Evolutionary conservation across 148 eudicot species (phyloP).

Genomic region (Bassia scoparia): DNA sequence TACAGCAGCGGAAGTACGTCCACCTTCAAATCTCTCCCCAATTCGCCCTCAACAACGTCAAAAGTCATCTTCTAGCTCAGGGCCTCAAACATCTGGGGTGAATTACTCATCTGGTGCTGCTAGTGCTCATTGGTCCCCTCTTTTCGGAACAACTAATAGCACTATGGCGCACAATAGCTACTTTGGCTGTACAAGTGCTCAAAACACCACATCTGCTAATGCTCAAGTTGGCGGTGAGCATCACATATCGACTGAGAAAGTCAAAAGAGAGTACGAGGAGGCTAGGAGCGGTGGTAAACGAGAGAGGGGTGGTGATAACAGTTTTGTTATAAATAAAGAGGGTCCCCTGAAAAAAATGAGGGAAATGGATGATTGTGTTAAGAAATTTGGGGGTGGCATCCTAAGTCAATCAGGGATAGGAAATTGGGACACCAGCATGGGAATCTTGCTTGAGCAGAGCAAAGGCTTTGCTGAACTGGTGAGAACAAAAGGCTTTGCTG

Average conservation of each 20-base stretch:
- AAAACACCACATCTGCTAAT: slow-evolving; percentile 28
- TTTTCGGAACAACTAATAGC: slow-evolving; percentile 25
- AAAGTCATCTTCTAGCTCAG: slow-evolving; percentile 25
- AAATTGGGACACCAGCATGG: slow-evolving; percentile 28
- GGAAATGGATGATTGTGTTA: slow-evolving; percentile 25
- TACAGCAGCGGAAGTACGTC: slow-evolving; percentile 53
- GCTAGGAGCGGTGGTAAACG: slow-evolving; percentile 11
- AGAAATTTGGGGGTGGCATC: slow-evolving; percentile 22
- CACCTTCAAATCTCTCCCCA: slow-evolving; percentile 49
- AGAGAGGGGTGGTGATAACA: slow-evolving; percentile 12
- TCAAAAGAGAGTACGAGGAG: slow-evolving; percentile 51
- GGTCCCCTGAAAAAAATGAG: slow-evolving; percentile 30
- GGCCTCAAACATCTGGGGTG: slow-evolving; percentile 21
- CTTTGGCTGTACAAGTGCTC: background rate
- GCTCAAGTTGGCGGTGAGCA: slow-evolving; percentile 39
- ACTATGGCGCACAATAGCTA: slow-evolving; percentile 1
- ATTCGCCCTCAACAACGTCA: slow-evolving; percentile 34
- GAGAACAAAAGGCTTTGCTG: too few relatives aligned
- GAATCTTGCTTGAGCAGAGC: slow-evolving; percentile 22
- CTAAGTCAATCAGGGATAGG: slow-evolving; percentile 27
- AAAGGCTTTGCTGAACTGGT: slow-evolving; percentile 15
- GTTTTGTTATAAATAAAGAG: slow-evolving; percentile 23
- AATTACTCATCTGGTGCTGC: slow-evolving; percentile 19
- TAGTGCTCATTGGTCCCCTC: slow-evolving; percentile 34
- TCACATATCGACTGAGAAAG: slow-evolving; percentile 39